Base-by-base conservation (phyloP, 192 early-diverging fungal genomes). In the Thamnidium elegans region DNA sequence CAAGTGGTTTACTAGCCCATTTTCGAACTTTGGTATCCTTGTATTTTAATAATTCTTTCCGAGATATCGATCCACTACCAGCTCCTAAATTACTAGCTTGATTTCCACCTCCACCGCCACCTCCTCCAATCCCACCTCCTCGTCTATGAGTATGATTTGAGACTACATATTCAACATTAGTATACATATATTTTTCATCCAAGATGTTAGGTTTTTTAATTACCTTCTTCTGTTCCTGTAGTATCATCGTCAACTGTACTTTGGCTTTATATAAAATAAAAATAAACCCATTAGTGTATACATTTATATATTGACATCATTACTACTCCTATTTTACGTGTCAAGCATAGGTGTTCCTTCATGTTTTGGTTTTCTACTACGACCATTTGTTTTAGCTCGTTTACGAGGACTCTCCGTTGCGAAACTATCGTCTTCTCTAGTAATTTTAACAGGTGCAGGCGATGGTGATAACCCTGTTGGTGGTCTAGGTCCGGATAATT, bases 1-100 rank as follows among this genome's bases (percentile, higher is more conserved):
- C 55, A 15, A 66, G 55, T 8, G 53, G 53, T 23, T 43, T 47
- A 15, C 19, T 44, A n/a, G 19, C n/a, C 65, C 65, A 66, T 21
- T 26, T 44, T 14, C 65, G 42, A 23, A 50, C 26, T 46, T 66
- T 55, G 30, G 45, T 31, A 39, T 66, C 65, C 19, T 66, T 66
- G 45, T 55, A 66, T 26, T 66, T 66, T 31, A 66, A 23, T 32
- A 66, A 36, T 0, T 66, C 65, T 50, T 50, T 66, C 23, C 46
- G 58, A 45, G 54, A 55, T 55, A 34, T 36, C 8, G 14, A 32
- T 42, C 58, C 58, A 15, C 32, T 50, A 20, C 26, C 3, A 20
- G 47, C 34, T 48, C 23, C 13, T 34, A 23, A 20, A 26, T 53
- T 42, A 17, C 13, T 17, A 43, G 17, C 34, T 44, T 31, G 19